phyloP scores from a whole-genome alignment of 768 basidiomycete genomes.

The Tylopilus balloui region DNA sequence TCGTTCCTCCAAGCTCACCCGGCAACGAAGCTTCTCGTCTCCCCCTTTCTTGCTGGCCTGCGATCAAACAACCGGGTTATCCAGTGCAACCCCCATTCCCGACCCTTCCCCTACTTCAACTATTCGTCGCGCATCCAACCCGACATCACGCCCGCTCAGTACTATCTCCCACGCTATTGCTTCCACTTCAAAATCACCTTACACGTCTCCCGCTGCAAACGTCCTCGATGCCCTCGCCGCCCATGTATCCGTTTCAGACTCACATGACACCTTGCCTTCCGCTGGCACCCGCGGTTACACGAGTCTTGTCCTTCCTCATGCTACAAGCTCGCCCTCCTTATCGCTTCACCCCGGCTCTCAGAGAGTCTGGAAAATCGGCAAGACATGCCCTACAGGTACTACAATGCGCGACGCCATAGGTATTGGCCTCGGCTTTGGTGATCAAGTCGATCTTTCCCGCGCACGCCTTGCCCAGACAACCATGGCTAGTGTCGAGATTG shows the following conservation, averaged over 20 bases:
- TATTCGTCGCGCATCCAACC: conserved; percentile 6
- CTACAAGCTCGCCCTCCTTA: conserved; percentile 21
- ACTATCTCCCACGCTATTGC: conserved; percentile 8
- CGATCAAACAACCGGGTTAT: conserved; percentile 5
- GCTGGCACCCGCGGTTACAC: conserved; percentile 58
- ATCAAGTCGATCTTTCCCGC: conserved; percentile 66
- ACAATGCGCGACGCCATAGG: conserved; percentile 25
- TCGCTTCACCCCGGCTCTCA: conserved; percentile 9
- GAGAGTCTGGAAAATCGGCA: conserved; percentile 27
- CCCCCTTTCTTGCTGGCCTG: conserved; percentile 17
- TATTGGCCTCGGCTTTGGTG: conserved; percentile 31
- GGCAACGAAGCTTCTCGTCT: conserved; percentile 31
- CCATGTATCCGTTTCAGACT: conserved; percentile 26
- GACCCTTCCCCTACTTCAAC: conserved; percentile 6
- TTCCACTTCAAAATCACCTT: conserved; percentile 31
- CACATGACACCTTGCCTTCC: conserved; percentile 31
- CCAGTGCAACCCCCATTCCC: neutral
- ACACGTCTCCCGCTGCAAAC: conserved; percentile 27
- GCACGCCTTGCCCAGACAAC: conserved; percentile 80
- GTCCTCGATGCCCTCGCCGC: conserved; percentile 32
- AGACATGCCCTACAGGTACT: conserved; percentile 3
- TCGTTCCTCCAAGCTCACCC: conserved; percentile 20
- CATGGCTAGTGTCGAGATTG: conserved; percentile 84
- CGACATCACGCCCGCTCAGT: conserved; percentile 15
- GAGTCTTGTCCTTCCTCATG: conserved; percentile 48